Evolutionary conservation across 2,329 filamentous ascomycete genomes (phyloP).

Genomic region (Scorias spongiosa): DNA sequence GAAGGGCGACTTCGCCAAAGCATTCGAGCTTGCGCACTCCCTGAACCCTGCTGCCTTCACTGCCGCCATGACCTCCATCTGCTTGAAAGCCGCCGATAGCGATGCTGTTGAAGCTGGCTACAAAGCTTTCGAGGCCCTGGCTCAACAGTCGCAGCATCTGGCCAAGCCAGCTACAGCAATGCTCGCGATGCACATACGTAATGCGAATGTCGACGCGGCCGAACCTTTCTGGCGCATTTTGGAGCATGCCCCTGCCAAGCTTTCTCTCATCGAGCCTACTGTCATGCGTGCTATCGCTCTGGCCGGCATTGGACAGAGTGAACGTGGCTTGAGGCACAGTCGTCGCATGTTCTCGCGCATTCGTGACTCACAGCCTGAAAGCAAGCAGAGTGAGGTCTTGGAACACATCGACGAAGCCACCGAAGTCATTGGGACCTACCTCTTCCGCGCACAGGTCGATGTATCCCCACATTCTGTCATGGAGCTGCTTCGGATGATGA

Average conservation of each 20-base stretch:
- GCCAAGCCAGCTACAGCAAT: slow-evolving; percentile 57
- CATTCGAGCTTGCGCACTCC: slow-evolving; percentile 52
- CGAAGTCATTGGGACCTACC: slow-evolving; percentile 49
- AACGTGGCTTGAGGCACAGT: slow-evolving; percentile 64
- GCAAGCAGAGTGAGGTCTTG: slow-evolving; percentile 38
- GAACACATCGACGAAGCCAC: slow-evolving; percentile 81
- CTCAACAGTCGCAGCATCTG: slow-evolving; percentile 32
- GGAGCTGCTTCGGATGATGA: slow-evolving; percentile 48
- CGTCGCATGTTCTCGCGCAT: slow-evolving; percentile 81
- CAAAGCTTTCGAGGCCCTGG: slow-evolving; percentile 35
- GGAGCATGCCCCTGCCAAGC: slow-evolving; percentile 43
- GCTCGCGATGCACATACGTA: slow-evolving; percentile 71
- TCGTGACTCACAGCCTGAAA: slow-evolving; percentile 42
- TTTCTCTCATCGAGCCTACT: slow-evolving; percentile 67
- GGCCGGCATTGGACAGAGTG: slow-evolving; percentile 68
- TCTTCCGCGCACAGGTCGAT: slow-evolving; percentile 36
- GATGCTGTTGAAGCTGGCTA: slow-evolving; percentile 55
- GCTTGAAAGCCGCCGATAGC: slow-evolving; percentile 63
- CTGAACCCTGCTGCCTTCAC: slow-evolving; percentile 45
- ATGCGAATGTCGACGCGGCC: slow-evolving; percentile 62
- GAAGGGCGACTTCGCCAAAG: slow-evolving; percentile 54
- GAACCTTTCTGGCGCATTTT: slow-evolving; percentile 69
- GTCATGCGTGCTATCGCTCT: slow-evolving; percentile 83
- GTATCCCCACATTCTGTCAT: slow-evolving; percentile 41
- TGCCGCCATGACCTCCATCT: slow-evolving; percentile 56